phyloP scores from a whole-genome alignment of 1,284 basidiomycete genomes.

The Kalmanozyma brasiliensis region DNA sequence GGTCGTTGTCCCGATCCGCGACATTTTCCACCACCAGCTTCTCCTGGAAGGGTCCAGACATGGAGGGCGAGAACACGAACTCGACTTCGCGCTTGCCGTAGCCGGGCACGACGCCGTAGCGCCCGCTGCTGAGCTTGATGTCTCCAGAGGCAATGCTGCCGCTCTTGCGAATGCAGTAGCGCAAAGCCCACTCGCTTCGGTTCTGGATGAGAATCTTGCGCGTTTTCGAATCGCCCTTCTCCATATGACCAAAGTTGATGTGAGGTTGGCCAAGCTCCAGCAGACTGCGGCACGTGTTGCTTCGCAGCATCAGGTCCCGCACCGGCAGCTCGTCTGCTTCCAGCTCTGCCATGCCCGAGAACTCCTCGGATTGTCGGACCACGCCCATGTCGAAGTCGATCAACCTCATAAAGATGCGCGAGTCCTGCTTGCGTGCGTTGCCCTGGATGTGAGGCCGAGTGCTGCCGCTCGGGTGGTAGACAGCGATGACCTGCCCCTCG shows the following conservation, averaged over 20 bases:
- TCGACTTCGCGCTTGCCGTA: conserved; percentile 71
- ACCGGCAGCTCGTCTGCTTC: conserved; percentile 70
- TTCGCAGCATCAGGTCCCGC: conserved; percentile 71
- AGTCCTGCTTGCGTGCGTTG: conserved; percentile 70
- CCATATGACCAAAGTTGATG: conserved; percentile 72
- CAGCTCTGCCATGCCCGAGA: conserved; percentile 60
- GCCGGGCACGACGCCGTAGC: conserved; percentile 71
- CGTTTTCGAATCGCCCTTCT: conserved; percentile 71
- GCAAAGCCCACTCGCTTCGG: conserved; percentile 69
- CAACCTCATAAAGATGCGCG: conserved; percentile 70
- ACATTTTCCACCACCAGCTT: conserved; percentile 71
- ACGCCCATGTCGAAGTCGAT: conserved; percentile 69
- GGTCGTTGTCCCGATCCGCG: conserved; percentile 70
- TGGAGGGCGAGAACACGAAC: conserved; percentile 68
- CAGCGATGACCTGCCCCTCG: conserved; percentile 69
- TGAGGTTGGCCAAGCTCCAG: conserved; percentile 71
- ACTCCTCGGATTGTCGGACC: conserved; percentile 49
- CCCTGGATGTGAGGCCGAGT: conserved; percentile 70
- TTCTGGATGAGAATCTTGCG: conserved; percentile 71
- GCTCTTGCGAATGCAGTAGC: conserved; percentile 71
- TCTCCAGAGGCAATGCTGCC: conserved; percentile 72
- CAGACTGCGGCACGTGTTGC: conserved; percentile 69
- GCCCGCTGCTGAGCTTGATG: conserved; percentile 70
- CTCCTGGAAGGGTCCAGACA: conserved; percentile 70
- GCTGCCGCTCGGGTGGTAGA: conserved; percentile 70